These are phyloP conservation scores for Penicillium glabrum DNA, from an alignment of 2,329 filamentous ascomycete species.

Conservation along the genomic window DNA sequence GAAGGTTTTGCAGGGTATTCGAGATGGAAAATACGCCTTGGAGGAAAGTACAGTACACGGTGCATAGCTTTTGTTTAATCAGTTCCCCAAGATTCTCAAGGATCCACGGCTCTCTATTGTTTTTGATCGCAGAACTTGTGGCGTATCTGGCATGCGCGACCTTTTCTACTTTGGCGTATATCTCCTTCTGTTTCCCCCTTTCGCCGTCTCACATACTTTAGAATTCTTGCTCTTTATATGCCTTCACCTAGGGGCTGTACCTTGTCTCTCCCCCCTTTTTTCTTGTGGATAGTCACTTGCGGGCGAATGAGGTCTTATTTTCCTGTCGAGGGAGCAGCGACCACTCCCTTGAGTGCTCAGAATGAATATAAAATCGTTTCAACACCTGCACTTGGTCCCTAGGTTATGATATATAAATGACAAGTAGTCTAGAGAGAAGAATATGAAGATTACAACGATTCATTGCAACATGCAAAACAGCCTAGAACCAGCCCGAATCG, in stretches of 20 bases:
- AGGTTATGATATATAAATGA: not conserved
- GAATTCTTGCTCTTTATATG: slow-evolving; percentile 3
- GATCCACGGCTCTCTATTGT: not conserved
- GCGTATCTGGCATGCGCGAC: slow-evolving; percentile 29
- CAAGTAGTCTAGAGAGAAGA: not conserved
- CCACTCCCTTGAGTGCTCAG: slow-evolving; percentile 1
- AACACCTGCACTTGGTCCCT: not conserved
- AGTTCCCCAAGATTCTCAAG: not conserved
- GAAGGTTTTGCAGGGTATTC: slow-evolving; percentile 56
- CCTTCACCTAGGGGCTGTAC: not conserved
- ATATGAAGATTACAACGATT: not conserved
- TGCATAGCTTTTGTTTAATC: slow-evolving; percentile 26
- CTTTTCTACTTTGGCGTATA: slow-evolving; percentile 16
- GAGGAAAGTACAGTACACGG: slow-evolving; percentile 40
- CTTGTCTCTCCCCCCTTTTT: not conserved
- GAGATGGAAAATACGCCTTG: slow-evolving; percentile 52
- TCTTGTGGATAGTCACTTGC: slow-evolving; percentile 12
- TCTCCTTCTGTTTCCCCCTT: not conserved
- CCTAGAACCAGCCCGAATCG: not conserved
- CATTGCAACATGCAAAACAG: not conserved
- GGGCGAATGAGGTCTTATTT: slow-evolving; percentile 1
- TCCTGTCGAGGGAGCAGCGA: not conserved
- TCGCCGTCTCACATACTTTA: slow-evolving; percentile 17
- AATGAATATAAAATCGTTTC: slow-evolving; percentile 5
- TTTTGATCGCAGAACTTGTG: slow-evolving; percentile 11